Evolutionary conservation across 768 basidiomycete genomes (phyloP), one percentile per base, ranked within the genome.

Genomic region (Phanerochaete sordida): DNA sequence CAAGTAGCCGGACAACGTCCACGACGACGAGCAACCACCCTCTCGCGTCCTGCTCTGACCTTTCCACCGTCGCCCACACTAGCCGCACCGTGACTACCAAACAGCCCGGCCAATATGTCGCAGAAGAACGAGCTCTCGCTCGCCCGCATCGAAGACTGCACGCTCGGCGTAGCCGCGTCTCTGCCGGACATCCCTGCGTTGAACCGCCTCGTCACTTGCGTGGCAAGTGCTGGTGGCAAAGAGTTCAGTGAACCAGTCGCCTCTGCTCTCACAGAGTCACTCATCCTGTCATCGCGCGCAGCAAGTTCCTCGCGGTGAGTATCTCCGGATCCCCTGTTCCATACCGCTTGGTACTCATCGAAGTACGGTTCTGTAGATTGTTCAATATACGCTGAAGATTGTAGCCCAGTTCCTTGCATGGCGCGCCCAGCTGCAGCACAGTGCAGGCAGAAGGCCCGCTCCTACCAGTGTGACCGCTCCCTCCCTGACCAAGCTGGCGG

Each of bases 191-290:
- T 87, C 7, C 78, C 85, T 62, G 84, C 80, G 5, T 70, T 93
- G 46, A 80, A 91, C 66, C 91, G 91, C 71, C 77, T 91, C 9
- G 79, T 91, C 39, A 78, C 89, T 67, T 92, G 84, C 69, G 76
- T 93, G 55, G 85, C 87, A 57, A 90, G 91, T 66, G 93, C 90
- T 89, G 87, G 84, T 70, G 91, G 91, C 27, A 91, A 84, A 83
- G 92, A 94, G 91, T 92, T 77, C 56, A 68, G 66, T 69, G 53
- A 65, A 23, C 21, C 28, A 30, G 21, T 19, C 28, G 8, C 48
- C 23, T 62, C 44, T 51, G n/a, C 13, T 16, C 12, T 26, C 1
- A n/a, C 39, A 55, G 19, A 30, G 12, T 30, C 21, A 37, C 61
- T 58, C 46, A 59, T 44, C 1, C 23, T 23, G 21, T 37, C 37